A percentile compares a stretch with the other conserved stretches of the same genome.
phyloP scores from a whole-genome alignment of 805 yeast genomes.

The Nakazawaea wyomingensis region DNA sequence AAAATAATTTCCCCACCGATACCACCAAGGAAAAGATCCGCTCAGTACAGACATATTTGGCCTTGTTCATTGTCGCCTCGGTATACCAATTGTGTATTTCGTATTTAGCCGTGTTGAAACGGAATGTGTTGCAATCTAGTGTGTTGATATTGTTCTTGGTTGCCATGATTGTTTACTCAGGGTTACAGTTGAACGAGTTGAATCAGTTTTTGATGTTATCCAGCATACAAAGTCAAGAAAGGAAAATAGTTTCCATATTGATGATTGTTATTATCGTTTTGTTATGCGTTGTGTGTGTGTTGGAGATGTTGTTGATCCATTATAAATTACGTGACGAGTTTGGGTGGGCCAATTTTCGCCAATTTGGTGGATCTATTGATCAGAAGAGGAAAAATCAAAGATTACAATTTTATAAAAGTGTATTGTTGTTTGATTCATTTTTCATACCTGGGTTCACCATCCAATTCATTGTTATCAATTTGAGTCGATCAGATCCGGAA shows the following conservation, averaged over 20 bases:
- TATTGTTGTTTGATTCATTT: constrained; percentile 28
- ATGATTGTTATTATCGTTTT: constrained; percentile 34
- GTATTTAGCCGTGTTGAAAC: constrained; percentile 28
- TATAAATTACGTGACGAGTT: constrained; percentile 25
- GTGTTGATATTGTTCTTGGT: constrained; percentile 31
- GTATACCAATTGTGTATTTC: constrained; percentile 35
- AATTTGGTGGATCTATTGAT: constrained; percentile 32
- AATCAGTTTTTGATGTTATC: constrained; percentile 18
- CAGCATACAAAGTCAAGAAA: too few species aligned
- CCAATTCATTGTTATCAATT: constrained; percentile 38
- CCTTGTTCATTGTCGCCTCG: constrained; percentile 39
- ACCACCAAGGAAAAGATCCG: constrained; percentile 18
- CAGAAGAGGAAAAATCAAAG: constrained; percentile 27
- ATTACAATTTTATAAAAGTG: constrained; percentile 34
- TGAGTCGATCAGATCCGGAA: constrained; percentile 31
- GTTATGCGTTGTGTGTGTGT: constrained; percentile 27
- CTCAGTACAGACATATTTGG: constrained; percentile 31
- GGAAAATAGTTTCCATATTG: too few species aligned
- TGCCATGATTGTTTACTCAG: constrained; percentile 40
- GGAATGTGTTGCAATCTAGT: constrained; percentile 32
- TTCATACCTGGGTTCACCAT: constrained; percentile 41
- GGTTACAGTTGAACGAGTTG: constrained; percentile 37
- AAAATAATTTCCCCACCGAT: constrained; percentile 22
- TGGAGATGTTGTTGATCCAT: constrained; percentile 26
- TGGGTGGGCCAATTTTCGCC: constrained; percentile 31